These are phyloP conservation scores for Pythium folliculosum DNA, from an alignment of 352 stramenopile species.

Conservation along the genomic window DNA sequence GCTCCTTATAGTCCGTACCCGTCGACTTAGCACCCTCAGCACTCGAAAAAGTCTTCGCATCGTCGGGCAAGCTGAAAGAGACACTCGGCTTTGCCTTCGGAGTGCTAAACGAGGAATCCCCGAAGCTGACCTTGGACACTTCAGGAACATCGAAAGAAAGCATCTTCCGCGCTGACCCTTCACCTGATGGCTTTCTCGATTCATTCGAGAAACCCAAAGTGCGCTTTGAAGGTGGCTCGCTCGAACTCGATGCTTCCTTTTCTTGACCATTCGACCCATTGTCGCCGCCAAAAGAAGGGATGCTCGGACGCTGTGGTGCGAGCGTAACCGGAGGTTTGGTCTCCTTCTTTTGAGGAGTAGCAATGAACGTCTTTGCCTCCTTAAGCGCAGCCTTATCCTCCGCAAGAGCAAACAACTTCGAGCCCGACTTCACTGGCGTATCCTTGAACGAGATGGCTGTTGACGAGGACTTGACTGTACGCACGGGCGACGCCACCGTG, in stretches of 20 bases:
- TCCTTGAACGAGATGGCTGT: conserved; percentile 60
- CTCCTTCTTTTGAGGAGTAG: conserved; percentile 41
- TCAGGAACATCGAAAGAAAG: conserved; percentile 27
- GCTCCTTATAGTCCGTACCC: conserved; percentile 42
- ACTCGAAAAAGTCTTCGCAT: conserved; percentile 4
- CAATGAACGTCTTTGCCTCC: conserved; percentile 50
- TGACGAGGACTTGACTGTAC: conserved; percentile 41
- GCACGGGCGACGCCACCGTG: conserved; percentile 68
- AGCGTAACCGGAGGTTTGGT: conserved; percentile 36
- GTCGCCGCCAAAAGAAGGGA: conserved; percentile 24
- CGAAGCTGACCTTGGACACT: neutral
- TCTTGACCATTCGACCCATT: neutral
- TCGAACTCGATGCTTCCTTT: conserved; percentile 1
- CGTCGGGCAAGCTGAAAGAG: conserved; percentile 16
- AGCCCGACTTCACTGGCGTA: conserved; percentile 53
- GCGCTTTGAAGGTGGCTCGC: conserved; percentile 16
- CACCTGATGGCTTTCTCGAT: conserved; percentile 7
- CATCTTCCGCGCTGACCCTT: conserved; percentile 13
- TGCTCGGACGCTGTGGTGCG: conserved; percentile 46
- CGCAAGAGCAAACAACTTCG: conserved; percentile 56
- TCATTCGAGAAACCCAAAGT: conserved; percentile 5
- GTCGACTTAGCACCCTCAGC: neutral
- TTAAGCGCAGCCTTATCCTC: conserved; percentile 59
- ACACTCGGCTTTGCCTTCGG: conserved; percentile 25
- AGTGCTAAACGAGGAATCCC: conserved; percentile 7